Base-by-base conservation (phyloP, 2,329 filamentous ascomycete species). In the Claviceps pazoutovae region DNA sequence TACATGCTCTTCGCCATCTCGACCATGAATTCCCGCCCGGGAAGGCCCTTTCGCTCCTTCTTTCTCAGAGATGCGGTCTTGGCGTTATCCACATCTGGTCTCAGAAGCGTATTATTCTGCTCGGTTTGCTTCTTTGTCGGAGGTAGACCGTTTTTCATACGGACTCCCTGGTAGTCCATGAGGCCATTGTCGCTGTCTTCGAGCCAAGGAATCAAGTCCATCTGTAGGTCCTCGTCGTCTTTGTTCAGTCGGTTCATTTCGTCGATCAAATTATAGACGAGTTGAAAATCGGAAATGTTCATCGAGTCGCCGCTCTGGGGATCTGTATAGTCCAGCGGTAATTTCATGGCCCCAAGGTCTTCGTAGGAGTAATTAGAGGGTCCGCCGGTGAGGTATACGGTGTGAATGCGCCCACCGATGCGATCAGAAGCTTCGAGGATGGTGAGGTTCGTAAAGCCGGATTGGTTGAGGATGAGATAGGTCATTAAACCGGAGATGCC, bases 401-500 rank as follows among this genome's bases (percentile, higher is more conserved):
- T 85, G 52, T 78, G 78, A 0, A 85, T 74, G 21, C 82, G 75
- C 3, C 82, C 81, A 16, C 82, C 82, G 14, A 84, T 71, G 8
- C 82, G 71, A 39, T 77, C 63, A 5, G 73, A 74, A 0, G 78
- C 76, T 61, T 86, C 82, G 17, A 81, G 69, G 51, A 85, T 82
- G 46, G 74, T 73, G 66, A 81, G 72, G 62, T 84, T 78, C 38
- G 72, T 70, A 49, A 84, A 69, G 3, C 81, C 81, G 2, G 71
- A 67, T 39, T 54, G 53, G 54, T 73, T 69, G 3, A 61, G 76
- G 62, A 65, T 62, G 8, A 79, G 66, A 52, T 68, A 73, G 1
- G 74, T 83, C 74, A 84, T 79, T 44, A 86, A 63, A 0, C 82
- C 82, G 2, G 78, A 70, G 74, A 84, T 83, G 7, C 82, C 82